Percentiles rank a stretch among this genome's conserved stretches.
phyloP scores from a whole-genome alignment of 2,329 filamentous ascomycete genomes.

The Claviceps sp. region DNA sequence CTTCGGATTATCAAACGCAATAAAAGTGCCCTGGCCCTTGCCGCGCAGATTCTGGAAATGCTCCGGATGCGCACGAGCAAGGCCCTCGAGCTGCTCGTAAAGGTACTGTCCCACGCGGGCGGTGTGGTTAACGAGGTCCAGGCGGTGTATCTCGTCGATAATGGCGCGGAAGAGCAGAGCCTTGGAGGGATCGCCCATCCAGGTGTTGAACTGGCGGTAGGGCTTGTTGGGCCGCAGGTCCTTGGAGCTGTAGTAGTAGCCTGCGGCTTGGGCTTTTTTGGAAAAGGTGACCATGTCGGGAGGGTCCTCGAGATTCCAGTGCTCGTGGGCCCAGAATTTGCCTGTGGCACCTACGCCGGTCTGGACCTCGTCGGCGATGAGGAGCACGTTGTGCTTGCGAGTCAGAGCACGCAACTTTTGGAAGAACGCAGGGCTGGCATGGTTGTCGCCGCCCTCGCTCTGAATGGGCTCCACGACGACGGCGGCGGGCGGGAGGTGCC shows the following conservation, averaged over 20 bases:
- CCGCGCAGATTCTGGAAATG: conserved; percentile 76
- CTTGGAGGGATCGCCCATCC: conserved; percentile 86
- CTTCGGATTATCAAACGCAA: conserved; percentile 76
- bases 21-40: conserved; percentile 80
- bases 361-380: conserved; percentile 92
- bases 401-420: conserved; percentile 68
- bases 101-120: conserved; percentile 69
- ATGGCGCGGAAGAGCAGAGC: conserved; percentile 79
- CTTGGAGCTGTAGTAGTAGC: conserved; percentile 79
- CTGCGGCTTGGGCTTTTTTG: conserved; percentile 89
- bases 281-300: conserved; percentile 92
- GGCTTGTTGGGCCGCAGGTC: conserved; percentile 79
- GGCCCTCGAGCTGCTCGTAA: conserved; percentile 51
- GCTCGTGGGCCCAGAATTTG: conserved; percentile 93
- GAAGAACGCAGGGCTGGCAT: conserved; percentile 82
- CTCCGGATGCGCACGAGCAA: conserved; percentile 58
- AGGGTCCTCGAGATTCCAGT: conserved; percentile 69
- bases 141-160: conserved; percentile 63
- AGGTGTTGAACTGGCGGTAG: conserved; percentile 94
- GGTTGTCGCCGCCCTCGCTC: conserved; percentile 90
- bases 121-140: conserved; percentile 69
- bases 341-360: conserved; percentile 86
- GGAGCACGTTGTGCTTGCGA: conserved; percentile 59
- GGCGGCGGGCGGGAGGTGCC: conserved; percentile 67
- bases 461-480: conserved; percentile 84